phyloP scores from a whole-genome alignment of 1,284 basidiomycete genomes.

The Irpex sp. region DNA sequence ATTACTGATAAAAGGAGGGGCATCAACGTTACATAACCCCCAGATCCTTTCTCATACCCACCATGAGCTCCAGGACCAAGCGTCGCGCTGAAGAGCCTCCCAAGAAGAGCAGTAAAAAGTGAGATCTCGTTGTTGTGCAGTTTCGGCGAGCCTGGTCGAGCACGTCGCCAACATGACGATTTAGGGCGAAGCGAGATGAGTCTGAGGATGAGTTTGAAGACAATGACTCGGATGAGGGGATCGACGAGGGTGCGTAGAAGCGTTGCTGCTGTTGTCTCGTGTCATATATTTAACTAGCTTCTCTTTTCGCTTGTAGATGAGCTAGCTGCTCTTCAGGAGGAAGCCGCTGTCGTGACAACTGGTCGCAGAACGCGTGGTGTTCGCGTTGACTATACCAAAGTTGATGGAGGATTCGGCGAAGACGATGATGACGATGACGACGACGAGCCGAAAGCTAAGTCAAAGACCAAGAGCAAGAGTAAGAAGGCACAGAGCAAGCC shows the following conservation, averaged over 20 bases:
- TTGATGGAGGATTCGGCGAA: conserved; percentile 20
- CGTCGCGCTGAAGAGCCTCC: conserved; percentile 28
- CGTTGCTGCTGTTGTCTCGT: background rate
- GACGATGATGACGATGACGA: conserved; percentile 29
- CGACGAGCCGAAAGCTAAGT: conserved; percentile 22
- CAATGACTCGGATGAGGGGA: conserved; percentile 24
- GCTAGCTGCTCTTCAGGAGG: conserved; percentile 21
- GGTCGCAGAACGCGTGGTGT: conserved; percentile 33
- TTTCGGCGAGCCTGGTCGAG: conserved; percentile 2
- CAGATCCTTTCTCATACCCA: conserved; percentile 2
- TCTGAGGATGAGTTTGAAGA: conserved; percentile 27
- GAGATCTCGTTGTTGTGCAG: conserved; percentile 10
- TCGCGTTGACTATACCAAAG: conserved; percentile 34
- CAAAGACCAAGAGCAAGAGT: conserved; percentile 2
- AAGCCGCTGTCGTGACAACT: conserved; percentile 26
- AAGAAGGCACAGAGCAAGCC: conserved; percentile 7
- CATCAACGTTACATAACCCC: conserved; percentile 9
- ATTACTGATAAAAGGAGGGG: conserved; percentile 10
- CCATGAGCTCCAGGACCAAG: conserved; percentile 29
- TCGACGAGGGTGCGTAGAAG: conserved; percentile 27
- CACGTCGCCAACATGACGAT: conserved; percentile 1
- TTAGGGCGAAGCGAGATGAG: conserved; percentile 29
- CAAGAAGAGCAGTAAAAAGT: conserved; percentile 30
- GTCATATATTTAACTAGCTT: background rate
- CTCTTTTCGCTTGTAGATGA: conserved; percentile 23